These are phyloP conservation scores for Cytospora leucostoma DNA, from an alignment of 2,329 filamentous ascomycete species.

Conservation along the genomic window DNA sequence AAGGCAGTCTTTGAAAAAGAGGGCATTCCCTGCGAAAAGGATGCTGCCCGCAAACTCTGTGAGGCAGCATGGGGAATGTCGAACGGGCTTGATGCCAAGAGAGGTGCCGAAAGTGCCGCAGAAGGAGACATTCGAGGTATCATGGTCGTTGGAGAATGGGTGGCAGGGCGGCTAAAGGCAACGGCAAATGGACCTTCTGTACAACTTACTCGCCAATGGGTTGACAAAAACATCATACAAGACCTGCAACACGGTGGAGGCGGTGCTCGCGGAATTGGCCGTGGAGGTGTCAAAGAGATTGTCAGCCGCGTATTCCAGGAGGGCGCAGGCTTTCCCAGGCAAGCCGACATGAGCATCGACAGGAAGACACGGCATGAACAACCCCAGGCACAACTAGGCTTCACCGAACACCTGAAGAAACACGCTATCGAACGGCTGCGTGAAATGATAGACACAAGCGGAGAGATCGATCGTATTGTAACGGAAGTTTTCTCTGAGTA, in stretches of 20 bases:
- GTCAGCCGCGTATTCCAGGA: conserved; percentile 78
- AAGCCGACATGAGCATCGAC: conserved; percentile 42
- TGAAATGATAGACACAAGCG: conserved; percentile 77
- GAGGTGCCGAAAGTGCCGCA: conserved; percentile 67
- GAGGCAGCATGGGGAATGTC: conserved; percentile 82
- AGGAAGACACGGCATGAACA: conserved; percentile 55
- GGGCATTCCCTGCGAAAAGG: conserved; percentile 82
- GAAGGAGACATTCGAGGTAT: conserved; percentile 77
- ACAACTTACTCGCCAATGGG: conserved; percentile 70
- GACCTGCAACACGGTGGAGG: conserved; percentile 71
- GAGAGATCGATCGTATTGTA: conserved; percentile 76
- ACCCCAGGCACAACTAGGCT: conserved; percentile 63
- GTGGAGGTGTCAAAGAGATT: conserved; percentile 73
- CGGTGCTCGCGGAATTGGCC: conserved; percentile 69
- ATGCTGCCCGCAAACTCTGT: conserved; percentile 82
- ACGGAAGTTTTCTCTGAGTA: conserved; percentile 85
- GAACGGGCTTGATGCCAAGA: conserved; percentile 68
- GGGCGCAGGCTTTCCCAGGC: conserved; percentile 74
- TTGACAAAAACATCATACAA: conserved; percentile 69
- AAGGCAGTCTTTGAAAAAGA: conserved; percentile 87
- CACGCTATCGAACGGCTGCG: conserved; percentile 70
- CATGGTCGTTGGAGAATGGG: conserved; percentile 87
- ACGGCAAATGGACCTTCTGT: conserved; percentile 39
- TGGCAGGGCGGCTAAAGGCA: conserved; percentile 68
- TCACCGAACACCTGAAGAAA: conserved; percentile 72